Base-by-base conservation (phyloP, 306 rosid genomes). In the Citrullus amarus region DNA sequence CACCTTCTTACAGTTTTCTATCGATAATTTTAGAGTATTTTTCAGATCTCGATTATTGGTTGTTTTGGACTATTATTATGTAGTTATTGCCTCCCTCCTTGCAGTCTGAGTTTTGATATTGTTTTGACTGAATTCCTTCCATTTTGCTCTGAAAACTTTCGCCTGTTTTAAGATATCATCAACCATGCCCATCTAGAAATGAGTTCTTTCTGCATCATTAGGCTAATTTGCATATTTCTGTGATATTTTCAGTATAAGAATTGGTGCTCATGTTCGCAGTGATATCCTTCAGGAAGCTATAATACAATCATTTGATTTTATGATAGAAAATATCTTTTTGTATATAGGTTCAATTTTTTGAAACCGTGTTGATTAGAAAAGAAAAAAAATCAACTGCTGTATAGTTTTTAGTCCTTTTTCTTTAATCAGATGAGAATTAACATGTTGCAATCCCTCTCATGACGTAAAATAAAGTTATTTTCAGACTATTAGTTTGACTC, bases 1-100 rank as follows among this genome's bases (percentile, higher is more conserved):
- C 90, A 92, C 46, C 91, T 92, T 34, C 63, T 90, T 78, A 92
- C 97, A n/a, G 92, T 92, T 15, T 92, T 92, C 57, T 25, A 70
- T 46, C 57, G 9, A 46, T 22, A 8, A 46, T 18, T 68, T 48
- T 44, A 48, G 76, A 71, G 58, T 48, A 48, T 2, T 71, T 48
- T 15, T 30, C 59, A 46, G 41, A 48, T 46, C 38, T 50, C 50
- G 41, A 72, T 72, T 48, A 72, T 48, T 51, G 41, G 59, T 25
- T 72, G 22, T 48, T 50, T 48, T 72, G 75, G 75, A 69, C 75
- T 20, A 72, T 72, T 20, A 72, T 72, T 4, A 48, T 72, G 77
- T 72, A 72, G 77, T 28, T 69, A 44, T 25, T 70, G 22, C 39
- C 39, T 25, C n/a, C 13, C 20, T 7, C 0, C 17, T 48, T 28